These are phyloP conservation scores for Saccharomycopsis sp. DNA, from an alignment of 805 yeast species.

Conservation along the genomic window DNA sequence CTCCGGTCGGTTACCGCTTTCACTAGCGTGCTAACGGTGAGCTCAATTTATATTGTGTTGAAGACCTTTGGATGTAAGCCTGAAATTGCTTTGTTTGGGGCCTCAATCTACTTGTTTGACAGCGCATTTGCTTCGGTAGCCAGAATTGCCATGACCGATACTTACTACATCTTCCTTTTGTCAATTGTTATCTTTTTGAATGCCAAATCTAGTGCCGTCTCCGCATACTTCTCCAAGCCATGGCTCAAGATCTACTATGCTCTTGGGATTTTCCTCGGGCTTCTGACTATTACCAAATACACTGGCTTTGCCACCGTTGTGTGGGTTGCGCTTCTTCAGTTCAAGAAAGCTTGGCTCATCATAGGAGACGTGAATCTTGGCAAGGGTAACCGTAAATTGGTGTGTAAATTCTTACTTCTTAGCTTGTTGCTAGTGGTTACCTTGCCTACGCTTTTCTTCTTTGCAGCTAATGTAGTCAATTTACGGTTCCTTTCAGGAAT, in stretches of 20 bases:
- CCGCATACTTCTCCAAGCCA: conserved; percentile 36
- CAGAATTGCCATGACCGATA: conserved; percentile 42
- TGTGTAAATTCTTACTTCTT: conserved; percentile 52
- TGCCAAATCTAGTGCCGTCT: conserved; percentile 43
- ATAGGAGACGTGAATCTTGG: conserved; percentile 60
- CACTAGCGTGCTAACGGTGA: conserved; percentile 46
- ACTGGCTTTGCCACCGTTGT: conserved; percentile 60
- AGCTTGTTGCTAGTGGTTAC: conserved; percentile 31
- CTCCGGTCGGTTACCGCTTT: conserved; percentile 54
- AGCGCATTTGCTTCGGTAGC: conserved; percentile 59
- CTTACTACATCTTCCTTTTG: conserved; percentile 37
- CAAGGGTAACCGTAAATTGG: conserved; percentile 42
- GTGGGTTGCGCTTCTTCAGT: conserved; percentile 51
- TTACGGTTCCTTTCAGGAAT: conserved; percentile 13
- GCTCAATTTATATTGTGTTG: conserved; percentile 48
- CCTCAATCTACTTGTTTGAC: conserved; percentile 51
- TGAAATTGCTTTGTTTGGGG: conserved; percentile 42
- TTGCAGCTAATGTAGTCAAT: conserved; percentile 9
- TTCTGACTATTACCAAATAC: conserved; percentile 56
- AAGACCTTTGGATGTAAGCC: conserved; percentile 50
- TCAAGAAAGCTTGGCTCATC: conserved; percentile 55
- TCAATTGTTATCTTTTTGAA: conserved; percentile 25
- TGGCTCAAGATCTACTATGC: conserved; percentile 51
- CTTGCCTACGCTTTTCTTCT: conserved; percentile 11
- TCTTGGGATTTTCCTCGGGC: conserved; percentile 49